Evolutionary conservation across 495 filamentous ascomycete genomes (phyloP).

Genomic region (Podospora pseudocomata): DNA sequence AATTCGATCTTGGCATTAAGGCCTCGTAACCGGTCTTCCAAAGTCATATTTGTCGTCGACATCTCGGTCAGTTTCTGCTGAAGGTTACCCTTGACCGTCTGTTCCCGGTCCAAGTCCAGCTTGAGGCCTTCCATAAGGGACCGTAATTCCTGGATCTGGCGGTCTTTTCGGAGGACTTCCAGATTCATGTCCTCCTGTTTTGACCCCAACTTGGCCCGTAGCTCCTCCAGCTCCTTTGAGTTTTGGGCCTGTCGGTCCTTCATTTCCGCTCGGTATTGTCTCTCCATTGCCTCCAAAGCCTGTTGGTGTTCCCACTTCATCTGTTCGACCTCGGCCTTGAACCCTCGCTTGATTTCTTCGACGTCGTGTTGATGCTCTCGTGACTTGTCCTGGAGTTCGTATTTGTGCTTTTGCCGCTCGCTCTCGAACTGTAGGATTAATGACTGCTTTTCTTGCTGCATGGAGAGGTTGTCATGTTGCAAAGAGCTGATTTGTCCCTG

Average conservation of each 20-base stretch:
- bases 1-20: constrained; percentile 78
- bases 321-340: constrained; percentile 29
- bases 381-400: constrained; percentile 40
- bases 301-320: constrained; percentile 32
- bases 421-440: constrained; percentile 29
- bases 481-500: constrained; percentile 57
- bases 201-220: constrained; percentile 56
- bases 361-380: constrained; percentile 32
- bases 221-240: constrained; percentile 60
- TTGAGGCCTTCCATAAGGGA: constrained; percentile 52
- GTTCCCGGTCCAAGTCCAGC: constrained; percentile 58
- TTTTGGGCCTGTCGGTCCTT: constrained; percentile 60
- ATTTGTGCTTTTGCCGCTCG: constrained; percentile 34
- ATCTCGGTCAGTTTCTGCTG: constrained; percentile 59
- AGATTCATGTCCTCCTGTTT: constrained; percentile 62
- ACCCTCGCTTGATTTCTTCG: constrained; percentile 41
- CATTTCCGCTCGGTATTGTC: constrained; percentile 36
- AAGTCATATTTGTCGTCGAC: constrained; percentile 55
- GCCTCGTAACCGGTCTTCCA: constrained; percentile 71
- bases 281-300: constrained; percentile 45
- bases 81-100: constrained; percentile 23
- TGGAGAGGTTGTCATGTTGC: constrained; percentile 53
- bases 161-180: constrained; percentile 59
- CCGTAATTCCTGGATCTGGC: constrained; percentile 54
- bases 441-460: constrained; percentile 42